A percentile compares a stretch with the other conserved stretches of the same genome.
phyloP scores from a whole-genome alignment of 192 early-diverging fungal genomes.

The Backusella circina region DNA sequence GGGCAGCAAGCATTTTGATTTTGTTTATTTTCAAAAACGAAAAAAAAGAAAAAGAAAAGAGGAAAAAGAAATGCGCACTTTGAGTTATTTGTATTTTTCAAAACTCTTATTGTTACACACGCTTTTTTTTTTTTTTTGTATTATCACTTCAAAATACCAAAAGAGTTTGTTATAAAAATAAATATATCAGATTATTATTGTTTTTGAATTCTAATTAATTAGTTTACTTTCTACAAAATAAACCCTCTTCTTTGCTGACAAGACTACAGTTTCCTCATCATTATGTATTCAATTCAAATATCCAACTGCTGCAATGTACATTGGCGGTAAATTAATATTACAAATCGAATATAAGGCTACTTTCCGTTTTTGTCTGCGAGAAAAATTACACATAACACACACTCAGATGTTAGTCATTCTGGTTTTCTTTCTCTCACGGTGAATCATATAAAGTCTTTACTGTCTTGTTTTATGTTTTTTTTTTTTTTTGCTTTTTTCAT shows the following conservation, averaged over 20 bases:
- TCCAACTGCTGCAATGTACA: background rate
- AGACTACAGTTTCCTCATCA: background rate
- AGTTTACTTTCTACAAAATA: background rate
- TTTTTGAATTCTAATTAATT: background rate
- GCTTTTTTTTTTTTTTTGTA: background rate
- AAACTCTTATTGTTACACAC: background rate
- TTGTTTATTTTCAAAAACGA: background rate
- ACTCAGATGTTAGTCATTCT: constrained; percentile 6
- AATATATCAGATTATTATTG: background rate
- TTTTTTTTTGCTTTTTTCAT: background rate
- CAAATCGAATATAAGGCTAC: constrained; percentile 1
- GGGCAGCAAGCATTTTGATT: constrained; percentile 31
- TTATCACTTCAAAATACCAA: background rate
- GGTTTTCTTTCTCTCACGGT: background rate
- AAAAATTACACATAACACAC: background rate
- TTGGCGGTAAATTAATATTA: background rate
- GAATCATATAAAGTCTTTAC: background rate
- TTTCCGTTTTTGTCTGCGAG: background rate
- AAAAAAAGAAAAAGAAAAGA: background rate
- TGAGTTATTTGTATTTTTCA: constrained; percentile 3
- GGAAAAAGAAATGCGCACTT: background rate
- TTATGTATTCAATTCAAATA: background rate
- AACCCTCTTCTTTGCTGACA: background rate
- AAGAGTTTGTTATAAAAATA: background rate
- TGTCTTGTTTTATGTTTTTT: background rate